Conservation (phyloP, 768 basidiomycete species). For the Pisolithus tinctorius region DNA sequence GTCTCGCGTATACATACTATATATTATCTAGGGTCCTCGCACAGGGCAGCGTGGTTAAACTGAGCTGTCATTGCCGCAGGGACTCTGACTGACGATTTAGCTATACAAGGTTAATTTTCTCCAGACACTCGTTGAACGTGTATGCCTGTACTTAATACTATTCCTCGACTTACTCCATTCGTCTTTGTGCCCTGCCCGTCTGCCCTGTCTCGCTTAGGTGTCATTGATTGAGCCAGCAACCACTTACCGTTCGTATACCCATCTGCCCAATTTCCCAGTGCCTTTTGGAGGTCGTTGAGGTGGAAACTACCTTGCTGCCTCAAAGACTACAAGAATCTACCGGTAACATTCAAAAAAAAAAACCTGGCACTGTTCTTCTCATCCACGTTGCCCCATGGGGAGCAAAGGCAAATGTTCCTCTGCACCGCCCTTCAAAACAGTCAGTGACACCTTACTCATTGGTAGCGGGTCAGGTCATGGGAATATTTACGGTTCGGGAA, state of each 20-base stretch:
- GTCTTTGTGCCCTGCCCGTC: neutral
- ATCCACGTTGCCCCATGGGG: too few species aligned
- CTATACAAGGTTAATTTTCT: neutral
- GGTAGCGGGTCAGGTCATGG: too few species aligned
- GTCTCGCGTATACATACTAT: neutral
- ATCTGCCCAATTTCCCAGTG: neutral
- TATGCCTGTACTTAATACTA: neutral
- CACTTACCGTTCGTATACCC: neutral
- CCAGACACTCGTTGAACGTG: neutral
- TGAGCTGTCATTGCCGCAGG: too few species aligned
- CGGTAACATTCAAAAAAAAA: too few species aligned
- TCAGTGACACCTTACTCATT: too few species aligned
- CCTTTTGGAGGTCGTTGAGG: neutral
- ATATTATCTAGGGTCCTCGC: neutral
- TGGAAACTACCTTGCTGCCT: too few species aligned
- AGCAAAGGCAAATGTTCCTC: too few species aligned
- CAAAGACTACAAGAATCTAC: too few species aligned
- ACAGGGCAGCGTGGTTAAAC: neutral
- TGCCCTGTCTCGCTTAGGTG: neutral
- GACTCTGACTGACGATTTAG: neutral
- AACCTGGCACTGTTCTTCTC: too few species aligned
- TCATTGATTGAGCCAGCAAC: neutral
- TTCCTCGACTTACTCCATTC: neutral
- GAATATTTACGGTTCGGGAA: too few species aligned
- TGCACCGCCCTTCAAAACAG: too few species aligned